Conservation (phyloP, 345 rosid species). For the Linum usitatissimum region DNA sequence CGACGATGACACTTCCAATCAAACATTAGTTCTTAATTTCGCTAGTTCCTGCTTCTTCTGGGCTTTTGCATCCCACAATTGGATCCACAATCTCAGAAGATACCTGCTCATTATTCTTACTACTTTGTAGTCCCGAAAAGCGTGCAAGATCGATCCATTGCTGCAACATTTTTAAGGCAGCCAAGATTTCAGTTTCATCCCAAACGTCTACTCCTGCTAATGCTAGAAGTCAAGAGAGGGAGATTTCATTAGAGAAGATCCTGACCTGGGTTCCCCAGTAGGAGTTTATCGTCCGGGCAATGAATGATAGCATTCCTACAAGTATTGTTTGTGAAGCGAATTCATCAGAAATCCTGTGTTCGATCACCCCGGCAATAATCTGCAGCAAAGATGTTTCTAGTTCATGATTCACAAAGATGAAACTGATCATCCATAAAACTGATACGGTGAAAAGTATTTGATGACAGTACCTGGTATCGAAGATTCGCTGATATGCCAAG, state of each 20-base stretch:
- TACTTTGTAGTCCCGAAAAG: constrained; percentile 62
- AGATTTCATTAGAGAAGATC: not conserved
- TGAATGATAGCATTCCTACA: constrained; percentile 73
- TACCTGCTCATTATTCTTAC: constrained; percentile 22
- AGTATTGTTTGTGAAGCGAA: constrained; percentile 65
- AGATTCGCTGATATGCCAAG: constrained; percentile 86
- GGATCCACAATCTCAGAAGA: constrained; percentile 21
- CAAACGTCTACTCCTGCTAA: not conserved
- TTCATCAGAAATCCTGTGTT: constrained; percentile 72
- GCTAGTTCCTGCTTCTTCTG: constrained; percentile 43
- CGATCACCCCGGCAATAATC: constrained; percentile 84
- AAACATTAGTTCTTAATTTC: constrained; percentile 39
- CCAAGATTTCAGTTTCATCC: no score
- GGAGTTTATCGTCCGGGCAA: constrained; percentile 71
- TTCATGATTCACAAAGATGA: not conserved
- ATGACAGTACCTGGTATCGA: constrained; percentile 62
- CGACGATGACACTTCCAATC: no score
- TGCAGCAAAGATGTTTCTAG: constrained; percentile 23
- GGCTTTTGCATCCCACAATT: constrained; percentile 34
- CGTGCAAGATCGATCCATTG: constrained; percentile 98
- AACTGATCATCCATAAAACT: constrained; percentile 6
- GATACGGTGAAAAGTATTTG: not conserved
- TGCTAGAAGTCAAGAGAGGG: no score
- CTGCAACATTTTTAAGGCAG: constrained; percentile 23
- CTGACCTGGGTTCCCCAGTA: constrained; percentile 93